Evolutionary conservation across 768 basidiomycete genomes (phyloP).

Genomic region (Astraeus odoratus): DNA sequence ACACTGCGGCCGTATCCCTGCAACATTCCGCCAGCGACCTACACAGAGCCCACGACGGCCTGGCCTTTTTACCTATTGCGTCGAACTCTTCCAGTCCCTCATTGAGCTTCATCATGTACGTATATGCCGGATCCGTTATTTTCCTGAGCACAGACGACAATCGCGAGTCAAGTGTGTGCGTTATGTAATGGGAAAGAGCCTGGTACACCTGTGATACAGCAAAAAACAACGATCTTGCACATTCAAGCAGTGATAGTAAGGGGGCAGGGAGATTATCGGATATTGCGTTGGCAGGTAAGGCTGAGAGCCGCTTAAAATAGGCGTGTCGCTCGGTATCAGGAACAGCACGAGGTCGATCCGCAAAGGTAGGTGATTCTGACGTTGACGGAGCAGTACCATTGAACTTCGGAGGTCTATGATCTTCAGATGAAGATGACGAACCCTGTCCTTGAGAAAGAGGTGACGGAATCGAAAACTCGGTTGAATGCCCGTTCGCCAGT

Average conservation of each 20-base stretch:
- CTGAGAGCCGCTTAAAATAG: slow-evolving; percentile 90
- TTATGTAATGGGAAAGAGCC: slow-evolving; percentile 79
- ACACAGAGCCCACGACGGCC: slow-evolving; percentile 68
- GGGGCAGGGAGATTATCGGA: slow-evolving; percentile 63
- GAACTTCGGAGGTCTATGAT: slow-evolving; percentile 16
- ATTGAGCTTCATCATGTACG: slow-evolving; percentile 78
- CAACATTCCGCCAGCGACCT: slow-evolving; percentile 76
- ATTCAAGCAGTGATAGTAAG: slow-evolving; percentile 69
- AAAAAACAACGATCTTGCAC: slow-evolving; percentile 89
- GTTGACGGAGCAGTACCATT: slow-evolving; percentile 26
- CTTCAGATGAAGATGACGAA: slow-evolving; percentile 35
- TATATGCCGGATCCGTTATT: slow-evolving; percentile 79
- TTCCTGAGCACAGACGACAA: slow-evolving; percentile 74
- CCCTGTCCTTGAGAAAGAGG: slow-evolving; percentile 41
- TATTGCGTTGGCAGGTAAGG: slow-evolving; percentile 54
- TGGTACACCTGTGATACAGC: slow-evolving; percentile 88
- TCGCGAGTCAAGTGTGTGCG: slow-evolving; percentile 77
- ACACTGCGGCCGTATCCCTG: slow-evolving; percentile 74
- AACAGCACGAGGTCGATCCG: slow-evolving; percentile 31
- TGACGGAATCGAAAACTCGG: slow-evolving; percentile 32
- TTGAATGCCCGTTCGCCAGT: slow-evolving; percentile 9
- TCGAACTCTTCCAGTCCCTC: slow-evolving; percentile 90
- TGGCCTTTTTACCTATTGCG: slow-evolving; percentile 57
- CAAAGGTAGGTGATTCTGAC: slow-evolving; percentile 34
- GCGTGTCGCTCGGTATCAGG: slow-evolving; percentile 78